Evolutionary conservation across 2,329 filamentous ascomycete species (phyloP).

Genomic region (Cytospora schulzeri): DNA sequence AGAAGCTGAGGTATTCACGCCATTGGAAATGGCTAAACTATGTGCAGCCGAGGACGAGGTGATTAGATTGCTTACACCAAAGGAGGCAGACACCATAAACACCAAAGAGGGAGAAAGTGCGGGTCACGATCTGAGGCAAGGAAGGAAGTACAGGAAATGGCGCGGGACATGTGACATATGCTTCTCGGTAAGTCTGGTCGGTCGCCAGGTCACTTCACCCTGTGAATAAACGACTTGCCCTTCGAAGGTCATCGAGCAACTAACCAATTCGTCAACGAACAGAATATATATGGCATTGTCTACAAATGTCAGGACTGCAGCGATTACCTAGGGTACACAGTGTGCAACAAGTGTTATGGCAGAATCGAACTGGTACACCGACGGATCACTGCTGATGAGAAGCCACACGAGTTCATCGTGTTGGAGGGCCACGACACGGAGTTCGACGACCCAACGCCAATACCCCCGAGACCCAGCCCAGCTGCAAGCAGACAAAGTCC

Average conservation of each 20-base stretch:
- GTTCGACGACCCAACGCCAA: not conserved
- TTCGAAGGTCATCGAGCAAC: not conserved
- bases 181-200: conserved; percentile 5
- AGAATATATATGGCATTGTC: not conserved
- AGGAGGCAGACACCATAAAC: no score
- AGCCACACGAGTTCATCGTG: not conserved
- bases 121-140: no score
- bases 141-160: not conserved
- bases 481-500: no score
- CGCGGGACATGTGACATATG: not conserved
- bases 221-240: not conserved
- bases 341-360: not conserved
- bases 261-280: not conserved
- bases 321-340: not conserved
- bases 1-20: not conserved
- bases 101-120: no score
- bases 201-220: no score
- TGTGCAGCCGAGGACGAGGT: not conserved
- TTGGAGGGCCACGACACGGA: not conserved
- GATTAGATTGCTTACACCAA: not conserved
- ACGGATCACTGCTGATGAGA: not conserved
- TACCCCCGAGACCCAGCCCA: no score
- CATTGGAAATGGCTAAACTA: conserved; percentile 11
- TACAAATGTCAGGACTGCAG: not conserved
- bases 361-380: not conserved